Percentiles rank a stretch among this genome's conserved stretches.
These are phyloP conservation scores for Wickerhamomyces queroliae DNA, from an alignment of 805 yeast genomes.

Conservation along the genomic window DNA sequence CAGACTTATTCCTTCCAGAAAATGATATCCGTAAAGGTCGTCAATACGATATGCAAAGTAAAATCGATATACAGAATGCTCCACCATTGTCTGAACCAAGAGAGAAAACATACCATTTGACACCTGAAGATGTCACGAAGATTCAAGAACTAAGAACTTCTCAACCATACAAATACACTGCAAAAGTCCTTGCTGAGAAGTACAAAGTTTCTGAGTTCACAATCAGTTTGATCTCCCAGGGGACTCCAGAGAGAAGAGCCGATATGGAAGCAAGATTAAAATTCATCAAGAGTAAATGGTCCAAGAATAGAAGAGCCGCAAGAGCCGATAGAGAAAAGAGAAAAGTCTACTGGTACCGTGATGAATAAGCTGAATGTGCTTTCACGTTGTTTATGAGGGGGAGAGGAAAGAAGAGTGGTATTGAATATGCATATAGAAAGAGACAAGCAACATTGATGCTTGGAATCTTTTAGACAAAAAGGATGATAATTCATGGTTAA, in stretches of 20 bases:
- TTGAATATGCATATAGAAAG: no score
- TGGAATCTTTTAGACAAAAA: no score
- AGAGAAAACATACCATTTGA: conserved; percentile 46
- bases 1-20: conserved; percentile 61
- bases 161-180: conserved; percentile 61
- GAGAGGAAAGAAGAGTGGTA: no score
- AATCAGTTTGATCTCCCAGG: conserved; percentile 49
- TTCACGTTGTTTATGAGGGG: neutral
- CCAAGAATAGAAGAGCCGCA: conserved; percentile 38
- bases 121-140: conserved; percentile 51
- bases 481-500: neutral
- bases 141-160: conserved; percentile 47
- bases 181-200: conserved; percentile 53
- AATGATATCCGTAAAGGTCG: conserved; percentile 50
- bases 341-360: conserved; percentile 55
- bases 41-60: conserved; percentile 21
- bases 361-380: conserved; percentile 18
- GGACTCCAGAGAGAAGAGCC: conserved; percentile 30
- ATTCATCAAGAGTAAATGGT: conserved; percentile 43
- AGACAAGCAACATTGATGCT: no score
- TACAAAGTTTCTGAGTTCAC: conserved; percentile 47
- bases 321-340: conserved; percentile 55
- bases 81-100: conserved; percentile 33
- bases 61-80: conserved; percentile 22
- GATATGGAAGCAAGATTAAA: conserved; percentile 44